phyloP scores from a whole-genome alignment of 495 filamentous ascomycete genomes.

The Delitschia confertaspora region DNA sequence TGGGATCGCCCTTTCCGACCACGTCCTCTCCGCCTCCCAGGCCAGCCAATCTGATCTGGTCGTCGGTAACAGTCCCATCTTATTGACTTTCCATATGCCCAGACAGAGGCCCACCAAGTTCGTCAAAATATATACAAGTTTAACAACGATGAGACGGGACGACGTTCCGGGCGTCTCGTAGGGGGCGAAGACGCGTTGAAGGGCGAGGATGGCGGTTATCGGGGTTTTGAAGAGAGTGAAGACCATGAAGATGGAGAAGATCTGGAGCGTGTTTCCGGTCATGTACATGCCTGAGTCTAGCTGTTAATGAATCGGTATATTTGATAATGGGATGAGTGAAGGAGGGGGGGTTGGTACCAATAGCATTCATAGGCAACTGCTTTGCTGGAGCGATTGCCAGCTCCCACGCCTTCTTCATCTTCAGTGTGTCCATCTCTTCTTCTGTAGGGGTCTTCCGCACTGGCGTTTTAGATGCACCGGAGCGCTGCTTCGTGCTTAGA shows the following conservation, averaged over 20 bases:
- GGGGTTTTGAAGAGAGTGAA: constrained; percentile 98
- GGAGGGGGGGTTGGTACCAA: constrained; percentile 41
- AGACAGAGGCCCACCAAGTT: constrained; percentile 73
- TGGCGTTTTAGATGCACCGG: constrained; percentile 28
- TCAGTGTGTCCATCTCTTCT: constrained; percentile 85
- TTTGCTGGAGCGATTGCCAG: constrained; percentile 90
- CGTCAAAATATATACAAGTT: constrained; percentile 77
- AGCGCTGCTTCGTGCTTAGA: constrained; percentile 38
- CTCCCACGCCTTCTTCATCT: constrained; percentile 99
- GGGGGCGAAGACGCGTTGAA: constrained; percentile 71
- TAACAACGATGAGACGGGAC: constrained; percentile 63
- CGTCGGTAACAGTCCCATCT: constrained; percentile 84
- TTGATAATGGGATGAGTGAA: background rate
- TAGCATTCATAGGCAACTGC: constrained; percentile 90
- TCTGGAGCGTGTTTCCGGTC: constrained; percentile 96
- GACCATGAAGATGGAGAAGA: constrained; percentile 99
- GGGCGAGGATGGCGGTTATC: constrained; percentile 69
- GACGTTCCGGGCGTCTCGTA: constrained; percentile 81
- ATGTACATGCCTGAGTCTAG: constrained; percentile 78
- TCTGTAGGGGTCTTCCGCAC: constrained; percentile 49
- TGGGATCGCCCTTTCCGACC: constrained; percentile 20
- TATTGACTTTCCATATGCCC: constrained; percentile 94
- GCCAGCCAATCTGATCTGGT: constrained; percentile 28
- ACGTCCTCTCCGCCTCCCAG: constrained; percentile 25
- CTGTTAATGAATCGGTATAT: background rate